Evolutionary conservation across 768 basidiomycete genomes (phyloP), one percentile per base, ranked within the genome.

Genomic region (Amanita pseudoporphyria): DNA sequence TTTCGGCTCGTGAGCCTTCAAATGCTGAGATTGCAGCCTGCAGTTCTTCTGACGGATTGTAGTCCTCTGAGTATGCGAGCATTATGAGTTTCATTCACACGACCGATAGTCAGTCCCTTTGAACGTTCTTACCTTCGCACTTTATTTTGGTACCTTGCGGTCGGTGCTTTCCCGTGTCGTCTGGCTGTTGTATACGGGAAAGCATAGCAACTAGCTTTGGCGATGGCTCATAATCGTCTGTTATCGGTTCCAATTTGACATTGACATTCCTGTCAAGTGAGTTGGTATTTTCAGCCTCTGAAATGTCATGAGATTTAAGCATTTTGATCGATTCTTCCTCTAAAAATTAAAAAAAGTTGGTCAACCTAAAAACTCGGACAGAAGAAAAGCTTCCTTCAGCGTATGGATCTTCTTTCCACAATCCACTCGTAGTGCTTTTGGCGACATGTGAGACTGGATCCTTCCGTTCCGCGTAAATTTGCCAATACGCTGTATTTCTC

Each of bases 381-480:
- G 21, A 37, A 9, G 12, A 26, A 12, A 28, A 26, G 24, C 36
- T 51, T 13, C 49, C 49, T 36, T 51, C 41, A 3, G 19, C 41
- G 44, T 51, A 51, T 13, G 49, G 49, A 14, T 51, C 49, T 18
- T 22, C 44, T 51, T 51, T 51, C 7, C n/a, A n/a, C 19, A 43
- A 31, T 39, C 35, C 7, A 12, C 18, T 16, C 19, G 3, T n/a
- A 26, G 30, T 16, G n/a, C 14, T 22, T 16, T 43, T 9, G 9
- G 21, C 6, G 9, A 13, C 35, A 31, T 36, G 19, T 26, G 37
- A 3, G 10, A 28, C 9, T 21, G 6, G 9, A 28, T 43, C 33
- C 7, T 43, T 32, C 45, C 37, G 9, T 22, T 40, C 38, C 24
- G 28, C 37, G 24, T 36, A 24, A 44, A 44, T 26, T 10, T 37